Conservation (phyloP, 352 stramenopile species). For the Ophiocytium majus region DNA sequence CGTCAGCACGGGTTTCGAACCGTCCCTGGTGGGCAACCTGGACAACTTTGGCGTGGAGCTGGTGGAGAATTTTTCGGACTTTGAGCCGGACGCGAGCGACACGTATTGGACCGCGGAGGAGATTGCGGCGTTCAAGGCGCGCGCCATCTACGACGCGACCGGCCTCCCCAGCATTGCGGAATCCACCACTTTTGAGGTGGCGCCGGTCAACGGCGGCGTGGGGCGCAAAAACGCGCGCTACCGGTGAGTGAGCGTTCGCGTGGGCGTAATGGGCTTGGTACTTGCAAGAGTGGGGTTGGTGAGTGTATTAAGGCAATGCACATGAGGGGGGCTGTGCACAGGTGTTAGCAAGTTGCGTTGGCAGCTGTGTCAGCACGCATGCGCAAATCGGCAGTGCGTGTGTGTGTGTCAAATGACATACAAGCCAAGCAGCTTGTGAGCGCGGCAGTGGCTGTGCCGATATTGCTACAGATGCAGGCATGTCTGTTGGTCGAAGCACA, state of each 20-base stretch:
- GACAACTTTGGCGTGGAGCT: constrained; percentile 9
- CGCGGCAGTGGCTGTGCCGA: too few relatives aligned
- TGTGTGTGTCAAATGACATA: too few relatives aligned
- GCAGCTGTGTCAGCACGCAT: too few relatives aligned
- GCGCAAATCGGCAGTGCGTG: too few relatives aligned
- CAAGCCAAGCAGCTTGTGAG: too few relatives aligned
- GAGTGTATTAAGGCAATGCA: too few relatives aligned
- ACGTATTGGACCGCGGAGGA: constrained; percentile 25
- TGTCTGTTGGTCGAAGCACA: too few relatives aligned
- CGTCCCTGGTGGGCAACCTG: neutral
- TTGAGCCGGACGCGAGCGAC: constrained; percentile 11
- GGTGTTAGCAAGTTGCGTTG: too few relatives aligned
- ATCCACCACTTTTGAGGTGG: constrained; percentile 28
- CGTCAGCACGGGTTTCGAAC: neutral
- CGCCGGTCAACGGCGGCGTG: constrained; percentile 25
- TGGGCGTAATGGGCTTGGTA: too few relatives aligned
- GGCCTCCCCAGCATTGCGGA: constrained; percentile 23
- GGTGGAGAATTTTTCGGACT: constrained; percentile 3
- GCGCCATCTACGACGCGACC: neutral
- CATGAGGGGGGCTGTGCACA: too few relatives aligned
- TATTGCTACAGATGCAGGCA: too few relatives aligned
- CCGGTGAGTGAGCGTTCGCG: constrained; percentile 6
- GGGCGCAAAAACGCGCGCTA: constrained; percentile 24
- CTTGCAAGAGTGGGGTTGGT: too few relatives aligned
- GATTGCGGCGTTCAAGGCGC: constrained; percentile 34